Base-by-base conservation (phyloP, 305 asterid genomes). In the Fraxinus angustifolia region DNA sequence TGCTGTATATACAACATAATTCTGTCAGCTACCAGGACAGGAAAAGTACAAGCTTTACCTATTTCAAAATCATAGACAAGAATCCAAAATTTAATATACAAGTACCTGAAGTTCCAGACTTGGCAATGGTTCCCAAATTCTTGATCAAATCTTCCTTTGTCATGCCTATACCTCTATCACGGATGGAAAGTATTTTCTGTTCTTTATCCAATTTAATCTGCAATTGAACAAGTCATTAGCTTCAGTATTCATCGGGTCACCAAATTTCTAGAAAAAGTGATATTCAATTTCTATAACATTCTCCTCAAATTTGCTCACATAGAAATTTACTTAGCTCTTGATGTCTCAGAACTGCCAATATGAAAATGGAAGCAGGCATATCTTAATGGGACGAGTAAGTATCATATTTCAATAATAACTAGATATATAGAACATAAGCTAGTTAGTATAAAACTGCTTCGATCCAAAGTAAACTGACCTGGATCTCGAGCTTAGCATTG, bases 401-500 rank as follows among this genome's bases (percentile, higher is more conserved):
- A 8, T 38, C 48, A 38, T 38, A 53, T 56, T 31, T 12, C 33
- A 38, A 68, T 58, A 16, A 48, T 97, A 93, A 50, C 21, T 4
- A 50, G 5, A 50, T 16, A 50, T n/a, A 3, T 50, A 50, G 23
- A 14, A 50, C 60, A 50, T 14, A 50, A 12, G 21, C 19, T 16
- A 50, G 21, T 16, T n/a, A 53, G 36, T 33, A 17, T n/a, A 23
- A 45, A 42, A 28, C 76, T 36, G 60, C 77, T 34, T 12, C 35
- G 2, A 71, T 45, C 42, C 11, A 28, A 60, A 77, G 73, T 3
- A 78, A 28, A 78, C 89, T 16, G 79, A 92, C 99, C 99, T 93
- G 97, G 83, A 93, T 93, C 88, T 95, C 97, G 42, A 95, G 98
- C 86, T 95, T 90, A 78, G 97, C 78, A 79, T 89, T 73, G 82